Evolutionary conservation across 2,329 filamentous ascomycete genomes (phyloP), one percentile per base, ranked within the genome.

Genomic region (Diaporthe sp.): DNA sequence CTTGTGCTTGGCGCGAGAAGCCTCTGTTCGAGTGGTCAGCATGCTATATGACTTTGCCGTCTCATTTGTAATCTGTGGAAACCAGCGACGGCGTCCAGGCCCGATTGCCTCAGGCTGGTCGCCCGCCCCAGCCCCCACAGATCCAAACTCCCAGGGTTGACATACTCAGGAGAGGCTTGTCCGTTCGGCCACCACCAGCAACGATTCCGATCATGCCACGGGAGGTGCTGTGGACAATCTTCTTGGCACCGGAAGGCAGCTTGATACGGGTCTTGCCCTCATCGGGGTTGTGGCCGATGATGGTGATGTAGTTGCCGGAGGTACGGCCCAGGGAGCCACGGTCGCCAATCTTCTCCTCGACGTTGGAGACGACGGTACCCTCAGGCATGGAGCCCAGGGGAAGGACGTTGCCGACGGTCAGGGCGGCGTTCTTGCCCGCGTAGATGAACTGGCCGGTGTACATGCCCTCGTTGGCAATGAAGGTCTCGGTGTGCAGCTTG

Each of bases 381-480:
- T 99, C 97, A 82, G 97, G 97, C 87, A 98, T 94, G 85, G 94
- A 95, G 86, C 92, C 92, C 82, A 99, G 93, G 81, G 97, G 97
- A 79, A 99, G 95, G 86, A 99, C 89, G 92, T 99, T 99, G 88
- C 97, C 97, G 88, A 99, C 93, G 85, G 94, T 98, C 85, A 99
- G 92, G 81, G 94, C 91, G 84, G 97, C 97, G 90, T 98, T 97
- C 95, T 99, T 99, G 87, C 97, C 97, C 86, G 96, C 97, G 90
- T 99, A 99, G 94, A 99, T 95, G 92, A 99, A 99, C 90, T 99
- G 97, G 87, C 97, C 97, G 82, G 97, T 98, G 95, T 98, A 99
- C 96, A 98, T 98, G 91, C 97, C 97, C 92, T 98, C 97, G 90
- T 98, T 99, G 89, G 97, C 97, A 86, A 99, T 99, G 94, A 99